Percentiles rank a stretch among this genome's conserved stretches.
These are phyloP conservation scores for Croton laevigatus DNA, from an alignment of 441 rosid species.

Conservation along the genomic window DNA sequence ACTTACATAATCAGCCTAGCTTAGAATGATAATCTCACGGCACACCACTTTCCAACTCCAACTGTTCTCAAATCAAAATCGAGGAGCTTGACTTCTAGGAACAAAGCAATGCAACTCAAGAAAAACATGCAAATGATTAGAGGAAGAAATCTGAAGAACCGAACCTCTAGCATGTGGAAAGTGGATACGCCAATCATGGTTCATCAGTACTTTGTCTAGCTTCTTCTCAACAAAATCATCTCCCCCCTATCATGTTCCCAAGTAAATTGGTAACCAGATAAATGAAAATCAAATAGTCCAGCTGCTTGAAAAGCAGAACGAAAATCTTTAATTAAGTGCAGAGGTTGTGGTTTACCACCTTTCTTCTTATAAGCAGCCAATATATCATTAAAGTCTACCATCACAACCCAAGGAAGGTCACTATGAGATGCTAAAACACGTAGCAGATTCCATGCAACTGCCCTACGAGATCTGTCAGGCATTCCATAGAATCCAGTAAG, in stretches of 20 bases:
- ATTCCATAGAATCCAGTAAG: background rate
- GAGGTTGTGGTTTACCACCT: background rate
- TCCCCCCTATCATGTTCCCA: background rate
- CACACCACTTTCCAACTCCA: background rate
- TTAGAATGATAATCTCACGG: background rate
- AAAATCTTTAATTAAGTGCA: background rate
- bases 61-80: background rate
- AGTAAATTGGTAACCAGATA: background rate
- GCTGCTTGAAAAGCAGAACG: background rate
- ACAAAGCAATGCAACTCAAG: background rate
- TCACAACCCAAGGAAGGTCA: background rate
- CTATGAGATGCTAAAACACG: background rate
- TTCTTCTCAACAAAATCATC: background rate
- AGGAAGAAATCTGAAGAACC: background rate
- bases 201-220: background rate
- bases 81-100: background rate
- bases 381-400: too few species aligned
- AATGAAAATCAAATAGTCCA: background rate
- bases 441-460: background rate
- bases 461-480: background rate
- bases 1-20: background rate
- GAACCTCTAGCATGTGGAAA: background rate
- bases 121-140: background rate
- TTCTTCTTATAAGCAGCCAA: background rate
- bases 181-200: background rate